A percentile compares a stretch with the other conserved stretches of the same genome.
phyloP scores from a whole-genome alignment of 768 basidiomycete species.

The Cystoderma amianthinum region DNA sequence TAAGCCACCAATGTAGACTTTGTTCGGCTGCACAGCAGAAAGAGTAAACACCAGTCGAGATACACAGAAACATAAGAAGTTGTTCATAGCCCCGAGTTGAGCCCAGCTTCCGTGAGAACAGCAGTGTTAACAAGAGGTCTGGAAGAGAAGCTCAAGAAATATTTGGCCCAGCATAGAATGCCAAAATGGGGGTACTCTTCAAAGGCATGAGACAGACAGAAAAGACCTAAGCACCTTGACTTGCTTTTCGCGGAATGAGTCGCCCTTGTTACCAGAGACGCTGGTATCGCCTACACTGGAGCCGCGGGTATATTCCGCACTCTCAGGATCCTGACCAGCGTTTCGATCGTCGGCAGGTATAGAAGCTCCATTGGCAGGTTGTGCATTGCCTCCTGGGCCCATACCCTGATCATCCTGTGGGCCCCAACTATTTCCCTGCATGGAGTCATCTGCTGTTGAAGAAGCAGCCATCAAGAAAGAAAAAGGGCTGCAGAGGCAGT shows the following conservation, averaged over 20 bases:
- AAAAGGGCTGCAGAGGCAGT: neutral
- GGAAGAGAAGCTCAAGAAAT: slow-evolving; percentile 24
- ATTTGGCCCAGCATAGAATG: slow-evolving; percentile 30
- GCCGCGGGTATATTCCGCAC: slow-evolving; percentile 44
- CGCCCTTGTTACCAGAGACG: slow-evolving; percentile 34
- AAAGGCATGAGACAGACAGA: slow-evolving; percentile 30
- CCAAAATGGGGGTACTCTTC: slow-evolving; percentile 22
- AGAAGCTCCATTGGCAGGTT: slow-evolving; percentile 37
- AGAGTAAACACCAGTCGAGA: slow-evolving; percentile 63
- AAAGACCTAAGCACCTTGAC: slow-evolving; percentile 83
- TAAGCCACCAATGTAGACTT: slow-evolving; percentile 87
- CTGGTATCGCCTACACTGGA: slow-evolving; percentile 39
- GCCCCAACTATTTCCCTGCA: slow-evolving; percentile 41
- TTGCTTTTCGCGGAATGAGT: slow-evolving; percentile 66
- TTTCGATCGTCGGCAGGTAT: slow-evolving; percentile 41
- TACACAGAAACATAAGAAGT: slow-evolving; percentile 43
- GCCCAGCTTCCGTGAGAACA: slow-evolving; percentile 31
- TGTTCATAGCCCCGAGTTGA: slow-evolving; percentile 35
- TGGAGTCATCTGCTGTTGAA: slow-evolving; percentile 21
- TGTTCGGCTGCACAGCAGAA: slow-evolving; percentile 81
- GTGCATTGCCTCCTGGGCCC: slow-evolving; percentile 32
- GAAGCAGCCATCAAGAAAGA: slow-evolving; percentile 23
- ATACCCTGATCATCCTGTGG: slow-evolving; percentile 41
- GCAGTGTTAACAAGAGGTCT: slow-evolving; percentile 25
- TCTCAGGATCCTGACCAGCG: slow-evolving; percentile 39